Conservation (phyloP, 163 green algal genomes). For the Coccomyxa subellipsoidea region DNA sequence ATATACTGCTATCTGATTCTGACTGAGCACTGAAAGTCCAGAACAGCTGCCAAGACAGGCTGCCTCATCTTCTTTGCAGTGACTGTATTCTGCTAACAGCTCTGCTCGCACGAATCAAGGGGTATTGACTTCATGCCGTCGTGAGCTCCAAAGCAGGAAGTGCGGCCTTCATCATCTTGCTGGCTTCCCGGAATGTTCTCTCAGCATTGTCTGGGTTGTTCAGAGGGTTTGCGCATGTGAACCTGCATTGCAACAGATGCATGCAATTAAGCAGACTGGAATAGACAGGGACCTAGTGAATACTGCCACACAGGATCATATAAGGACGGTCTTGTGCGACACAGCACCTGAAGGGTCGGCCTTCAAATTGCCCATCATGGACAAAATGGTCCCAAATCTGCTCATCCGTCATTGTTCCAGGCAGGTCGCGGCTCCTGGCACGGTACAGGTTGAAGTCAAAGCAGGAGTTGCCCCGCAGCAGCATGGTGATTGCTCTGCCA, state of each 20-base stretch:
- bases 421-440: background rate
- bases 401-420: background rate
- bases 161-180: background rate
- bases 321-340: background rate
- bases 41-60: too few species aligned
- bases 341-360: conserved; percentile 12
- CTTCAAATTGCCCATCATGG: conserved; percentile 19
- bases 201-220: background rate
- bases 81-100: too few species aligned
- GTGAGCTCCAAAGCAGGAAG: background rate
- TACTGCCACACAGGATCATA: too few species aligned
- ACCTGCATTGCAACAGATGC: background rate
- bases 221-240: conserved; percentile 2
- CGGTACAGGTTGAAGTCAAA: conserved; percentile 22
- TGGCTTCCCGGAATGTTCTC: background rate
- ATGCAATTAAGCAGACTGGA: too few species aligned
- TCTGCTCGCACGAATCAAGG: too few species aligned
- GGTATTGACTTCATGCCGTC: background rate
- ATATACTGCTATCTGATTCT: too few species aligned
- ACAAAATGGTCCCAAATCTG: conserved; percentile 21
- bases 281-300: too few species aligned
- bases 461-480: conserved; percentile 6
- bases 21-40: too few species aligned
- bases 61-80: background rate
- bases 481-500: background rate